Conservation (phyloP, 257 asterid species). For the Solanum chiquidenum region DNA sequence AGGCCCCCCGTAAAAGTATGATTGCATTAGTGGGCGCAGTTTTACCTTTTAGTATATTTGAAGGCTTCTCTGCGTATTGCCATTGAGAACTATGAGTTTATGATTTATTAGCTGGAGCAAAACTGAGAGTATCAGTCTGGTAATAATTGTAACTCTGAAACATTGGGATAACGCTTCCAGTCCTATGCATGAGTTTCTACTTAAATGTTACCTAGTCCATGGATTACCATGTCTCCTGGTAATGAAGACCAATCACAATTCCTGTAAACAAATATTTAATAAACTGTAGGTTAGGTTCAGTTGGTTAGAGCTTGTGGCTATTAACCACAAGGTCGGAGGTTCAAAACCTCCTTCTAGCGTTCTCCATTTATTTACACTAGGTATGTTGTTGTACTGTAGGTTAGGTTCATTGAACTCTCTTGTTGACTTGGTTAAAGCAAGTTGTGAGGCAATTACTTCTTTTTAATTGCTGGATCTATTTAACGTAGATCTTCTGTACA, state of each 20-base stretch:
- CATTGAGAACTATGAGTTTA: not conserved
- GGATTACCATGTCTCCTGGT: not conserved
- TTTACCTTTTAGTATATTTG: not conserved
- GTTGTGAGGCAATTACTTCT: not conserved
- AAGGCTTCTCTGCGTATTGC: not conserved
- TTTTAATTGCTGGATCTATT: not conserved
- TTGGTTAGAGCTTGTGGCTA: constrained; percentile 60
- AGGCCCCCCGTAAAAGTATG: not conserved
- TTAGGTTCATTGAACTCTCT: not conserved
- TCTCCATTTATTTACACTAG: not conserved
- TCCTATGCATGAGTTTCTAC: not conserved
- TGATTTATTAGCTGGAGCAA: not conserved
- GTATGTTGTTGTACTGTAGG: not conserved
- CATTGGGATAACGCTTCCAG: not conserved
- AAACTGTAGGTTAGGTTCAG: not conserved
- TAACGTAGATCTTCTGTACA: not conserved
- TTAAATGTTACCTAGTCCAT: not conserved
- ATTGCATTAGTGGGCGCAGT: not conserved
- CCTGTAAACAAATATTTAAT: not conserved
- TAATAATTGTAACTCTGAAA: not conserved
- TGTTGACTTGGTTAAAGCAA: constrained; percentile 27
- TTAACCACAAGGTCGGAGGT: constrained; percentile 99
- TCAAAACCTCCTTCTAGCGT: constrained; percentile 54
- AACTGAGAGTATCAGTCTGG: not conserved
- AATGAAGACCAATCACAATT: not conserved